Percentiles rank a stretch among this genome's conserved stretches.
phyloP scores from a whole-genome alignment of 1,139 yeast species.

The Insectozyma bohioensis region DNA sequence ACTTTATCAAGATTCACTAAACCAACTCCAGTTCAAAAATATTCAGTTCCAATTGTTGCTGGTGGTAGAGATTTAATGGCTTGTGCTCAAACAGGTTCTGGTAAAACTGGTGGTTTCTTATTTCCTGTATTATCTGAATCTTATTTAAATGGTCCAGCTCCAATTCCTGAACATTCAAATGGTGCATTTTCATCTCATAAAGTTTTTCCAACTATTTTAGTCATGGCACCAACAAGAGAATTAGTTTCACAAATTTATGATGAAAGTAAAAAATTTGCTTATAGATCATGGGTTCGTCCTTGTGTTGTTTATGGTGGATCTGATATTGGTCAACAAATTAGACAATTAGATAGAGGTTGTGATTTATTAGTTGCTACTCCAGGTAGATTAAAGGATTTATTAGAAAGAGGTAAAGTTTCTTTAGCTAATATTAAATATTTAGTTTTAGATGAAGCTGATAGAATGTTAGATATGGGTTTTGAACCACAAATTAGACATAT shows the following conservation, averaged over 20 bases:
- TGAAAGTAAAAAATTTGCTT: constrained; percentile 92
- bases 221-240: constrained; percentile 98
- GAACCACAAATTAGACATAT: constrained; percentile 99
- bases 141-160: constrained; percentile 84
- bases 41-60: constrained; percentile 96
- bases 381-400: constrained; percentile 94
- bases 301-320: constrained; percentile 99
- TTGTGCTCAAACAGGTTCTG: constrained; percentile 99
- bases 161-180: constrained; percentile 50
- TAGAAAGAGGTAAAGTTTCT: constrained; percentile 93
- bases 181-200: constrained; percentile 67
- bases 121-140: constrained; percentile 97
- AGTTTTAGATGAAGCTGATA: constrained; percentile 98
- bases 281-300: constrained; percentile 98
- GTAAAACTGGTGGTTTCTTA: constrained; percentile 99
- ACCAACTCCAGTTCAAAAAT: constrained; percentile 99
- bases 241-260: constrained; percentile 95
- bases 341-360: constrained; percentile 91
- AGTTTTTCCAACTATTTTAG: constrained; percentile 92
- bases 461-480: constrained; percentile 99
- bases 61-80: constrained; percentile 98
- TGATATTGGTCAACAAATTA: constrained; percentile 82
- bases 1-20: constrained; percentile 83
- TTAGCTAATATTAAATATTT: constrained; percentile 86
- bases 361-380: constrained; percentile 97